Evolutionary conservation across 345 rosid species (phyloP), one percentile per base, ranked within the genome.

Genomic region (Theobroma cacao): DNA sequence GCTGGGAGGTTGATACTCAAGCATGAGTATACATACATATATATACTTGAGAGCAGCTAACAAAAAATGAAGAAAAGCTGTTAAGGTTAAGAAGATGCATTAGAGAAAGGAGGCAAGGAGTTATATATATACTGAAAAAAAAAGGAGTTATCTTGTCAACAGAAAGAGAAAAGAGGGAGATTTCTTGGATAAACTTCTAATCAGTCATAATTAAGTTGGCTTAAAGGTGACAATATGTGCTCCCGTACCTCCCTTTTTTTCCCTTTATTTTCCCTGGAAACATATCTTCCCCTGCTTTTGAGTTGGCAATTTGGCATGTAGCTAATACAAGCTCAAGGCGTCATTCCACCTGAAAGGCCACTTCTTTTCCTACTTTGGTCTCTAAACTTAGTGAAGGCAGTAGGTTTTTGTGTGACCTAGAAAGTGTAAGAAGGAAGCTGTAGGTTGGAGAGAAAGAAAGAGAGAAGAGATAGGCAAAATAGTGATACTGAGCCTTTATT

Each of bases 301-400:
- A 79, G 86, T 75, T 80, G 83, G 74, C 85, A 78, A 75, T 79
- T 80, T 82, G 86, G 86, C 79, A 58, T 22, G 43, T 78, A 76
- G 77, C 81, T 34, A 38, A 64, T 63, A 58, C 48, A 63, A 52
- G 58, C 62, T 50, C 63, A 72, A 72, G 65, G 61, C 75, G 33
- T 31, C 86, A 72, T 50, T 63, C 64, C 60, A 77, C 79, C 84
- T 71, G 75, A 84, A 78, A 78, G 72, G 56, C 62, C 22, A 50
- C 72, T 77, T 55, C 22, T 79, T 76, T 74, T 70, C 55, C 65
- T 34, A 13, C 34, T 63, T 78, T 75, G 64, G 60, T 67, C 67
- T 68, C 75, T 73, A 65, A 67, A 75, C 40, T 38, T 75, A 20
- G 80, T 62, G 78, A 77, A 77, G 78, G 8, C 28, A 7, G 31